A percentile compares a stretch with the other conserved stretches of the same genome.
Evolutionary conservation across 2,329 filamentous ascomycete genomes (phyloP).

Genomic region (Talaromyces sp.): DNA sequence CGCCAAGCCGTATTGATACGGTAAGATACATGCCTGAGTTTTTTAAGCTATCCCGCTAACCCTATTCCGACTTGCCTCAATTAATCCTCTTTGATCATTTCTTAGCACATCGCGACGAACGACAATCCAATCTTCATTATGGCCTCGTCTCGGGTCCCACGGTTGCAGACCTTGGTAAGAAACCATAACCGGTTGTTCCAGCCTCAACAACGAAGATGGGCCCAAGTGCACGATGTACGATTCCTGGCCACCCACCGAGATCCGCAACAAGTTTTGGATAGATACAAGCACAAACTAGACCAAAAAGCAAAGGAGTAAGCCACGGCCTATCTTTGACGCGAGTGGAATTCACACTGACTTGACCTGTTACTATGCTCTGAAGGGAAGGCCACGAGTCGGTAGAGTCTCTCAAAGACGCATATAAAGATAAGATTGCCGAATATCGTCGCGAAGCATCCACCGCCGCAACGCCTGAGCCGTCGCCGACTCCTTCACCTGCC

Average conservation of each 20-base stretch:
- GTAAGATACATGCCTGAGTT: not conserved
- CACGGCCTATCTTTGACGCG: not conserved
- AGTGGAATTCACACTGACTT: not conserved
- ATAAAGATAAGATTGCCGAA: conserved; percentile 74
- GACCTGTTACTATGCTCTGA: not conserved
- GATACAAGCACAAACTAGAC: conserved; percentile 80
- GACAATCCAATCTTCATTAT: conserved; percentile 29
- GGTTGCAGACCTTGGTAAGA: conserved; percentile 46
- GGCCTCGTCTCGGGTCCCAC: conserved; percentile 47
- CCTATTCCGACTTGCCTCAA: not conserved
- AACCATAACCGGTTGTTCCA: conserved; percentile 24
- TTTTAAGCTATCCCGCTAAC: not conserved
- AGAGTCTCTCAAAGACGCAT: conserved; percentile 65
- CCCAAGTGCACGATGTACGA: conserved; percentile 85
- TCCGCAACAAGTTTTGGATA: conserved; percentile 64
- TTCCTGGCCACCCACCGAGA: conserved; percentile 76
- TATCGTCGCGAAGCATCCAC: conserved; percentile 63
- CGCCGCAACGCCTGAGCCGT: conserved; percentile 43
- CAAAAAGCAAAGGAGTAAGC: conserved; percentile 66
- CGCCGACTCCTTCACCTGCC: conserved; percentile 1
- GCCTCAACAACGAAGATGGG: conserved; percentile 71
- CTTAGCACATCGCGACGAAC: not conserved
- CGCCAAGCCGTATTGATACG: not conserved
- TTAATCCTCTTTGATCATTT: not conserved
- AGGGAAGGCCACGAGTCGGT: conserved; percentile 60